phyloP scores from a whole-genome alignment of 116 monocot genomes.

The Papilionanthe hybrid region DNA sequence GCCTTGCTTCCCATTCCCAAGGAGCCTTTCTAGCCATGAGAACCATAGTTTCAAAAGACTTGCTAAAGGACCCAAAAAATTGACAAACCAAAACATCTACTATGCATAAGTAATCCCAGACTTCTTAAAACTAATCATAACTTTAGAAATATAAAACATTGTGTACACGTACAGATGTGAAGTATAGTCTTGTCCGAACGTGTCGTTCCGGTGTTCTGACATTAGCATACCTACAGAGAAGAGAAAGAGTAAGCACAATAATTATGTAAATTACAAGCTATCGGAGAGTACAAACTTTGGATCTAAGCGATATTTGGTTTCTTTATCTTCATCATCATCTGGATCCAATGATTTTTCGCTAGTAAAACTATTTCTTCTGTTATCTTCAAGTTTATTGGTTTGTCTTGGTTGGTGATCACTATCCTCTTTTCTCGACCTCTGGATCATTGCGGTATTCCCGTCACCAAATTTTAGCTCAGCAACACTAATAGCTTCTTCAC shows the following conservation, averaged over 20 bases:
- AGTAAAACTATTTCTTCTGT: slow-evolving; percentile 48
- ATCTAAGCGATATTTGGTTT: slow-evolving; percentile 95
- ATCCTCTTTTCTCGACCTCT: slow-evolving; percentile 54
- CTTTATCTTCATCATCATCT: slow-evolving; percentile 96
- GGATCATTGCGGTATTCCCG: slow-evolving; percentile 25
- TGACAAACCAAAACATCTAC: background rate
- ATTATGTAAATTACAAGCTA: background rate
- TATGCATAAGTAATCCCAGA: background rate
- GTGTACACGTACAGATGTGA: slow-evolving; percentile 76
- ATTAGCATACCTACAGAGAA: slow-evolving; percentile 87
- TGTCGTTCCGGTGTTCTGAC: slow-evolving; percentile 94
- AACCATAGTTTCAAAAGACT: background rate
- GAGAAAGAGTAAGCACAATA: background rate
- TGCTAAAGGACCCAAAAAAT: background rate
- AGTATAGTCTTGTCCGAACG: slow-evolving; percentile 97
- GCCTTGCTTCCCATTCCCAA: background rate
- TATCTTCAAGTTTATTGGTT: slow-evolving; percentile 56
- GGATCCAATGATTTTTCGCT: slow-evolving; percentile 81
- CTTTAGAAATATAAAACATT: background rate
- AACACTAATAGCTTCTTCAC: slow-evolving; percentile 92
- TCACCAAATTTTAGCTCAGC: slow-evolving; percentile 61
- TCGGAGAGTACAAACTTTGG: slow-evolving; percentile 51
- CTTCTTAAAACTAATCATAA: background rate
- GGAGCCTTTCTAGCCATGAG: background rate
- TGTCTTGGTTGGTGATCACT: slow-evolving; percentile 29